Evolutionary conservation across 768 basidiomycete species (phyloP).

Genomic region (Porpolomopsis calyptriformis): DNA sequence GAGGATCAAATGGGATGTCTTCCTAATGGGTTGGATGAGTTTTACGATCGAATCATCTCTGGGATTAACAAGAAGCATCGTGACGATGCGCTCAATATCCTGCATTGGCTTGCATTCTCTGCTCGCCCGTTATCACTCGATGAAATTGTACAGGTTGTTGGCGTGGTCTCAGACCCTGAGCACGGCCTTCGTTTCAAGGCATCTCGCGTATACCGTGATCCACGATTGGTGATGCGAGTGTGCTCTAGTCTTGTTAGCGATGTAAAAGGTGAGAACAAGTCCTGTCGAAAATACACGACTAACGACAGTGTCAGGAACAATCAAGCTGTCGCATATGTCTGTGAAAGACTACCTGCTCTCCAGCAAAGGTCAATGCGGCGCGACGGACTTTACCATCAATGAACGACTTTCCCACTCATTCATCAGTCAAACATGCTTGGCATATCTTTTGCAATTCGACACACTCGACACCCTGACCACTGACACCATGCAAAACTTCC

Average conservation of each 20-base stretch:
- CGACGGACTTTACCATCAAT: background rate
- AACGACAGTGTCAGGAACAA: background rate
- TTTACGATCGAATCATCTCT: slow-evolving; percentile 16
- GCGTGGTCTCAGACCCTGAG: slow-evolving; percentile 9
- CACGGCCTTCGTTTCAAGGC: slow-evolving; percentile 3
- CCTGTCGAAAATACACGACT: background rate
- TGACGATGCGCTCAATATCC: slow-evolving; percentile 9
- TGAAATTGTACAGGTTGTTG: slow-evolving; percentile 15
- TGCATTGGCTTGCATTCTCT: slow-evolving; percentile 14
- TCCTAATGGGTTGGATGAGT: slow-evolving; percentile 9
- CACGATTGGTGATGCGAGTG: slow-evolving; percentile 6
- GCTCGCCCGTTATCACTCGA: slow-evolving; percentile 10
- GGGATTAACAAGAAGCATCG: slow-evolving; percentile 12
- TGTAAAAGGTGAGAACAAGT: background rate
- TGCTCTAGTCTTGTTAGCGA: slow-evolving; percentile 10
- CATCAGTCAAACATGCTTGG: slow-evolving; percentile 1
- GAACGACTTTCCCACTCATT: background rate
- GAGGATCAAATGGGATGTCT: slow-evolving; percentile 11
- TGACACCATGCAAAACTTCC: background rate
- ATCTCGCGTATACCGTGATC: slow-evolving; percentile 1
- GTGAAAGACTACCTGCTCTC: slow-evolving; percentile 6
- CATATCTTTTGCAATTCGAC: slow-evolving; percentile 3
- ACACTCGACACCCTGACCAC: background rate
- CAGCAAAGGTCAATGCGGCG: background rate
- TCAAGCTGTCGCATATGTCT: slow-evolving; percentile 1